phyloP scores from a whole-genome alignment of 768 basidiomycete genomes.

The Solioccasus polychromus region DNA sequence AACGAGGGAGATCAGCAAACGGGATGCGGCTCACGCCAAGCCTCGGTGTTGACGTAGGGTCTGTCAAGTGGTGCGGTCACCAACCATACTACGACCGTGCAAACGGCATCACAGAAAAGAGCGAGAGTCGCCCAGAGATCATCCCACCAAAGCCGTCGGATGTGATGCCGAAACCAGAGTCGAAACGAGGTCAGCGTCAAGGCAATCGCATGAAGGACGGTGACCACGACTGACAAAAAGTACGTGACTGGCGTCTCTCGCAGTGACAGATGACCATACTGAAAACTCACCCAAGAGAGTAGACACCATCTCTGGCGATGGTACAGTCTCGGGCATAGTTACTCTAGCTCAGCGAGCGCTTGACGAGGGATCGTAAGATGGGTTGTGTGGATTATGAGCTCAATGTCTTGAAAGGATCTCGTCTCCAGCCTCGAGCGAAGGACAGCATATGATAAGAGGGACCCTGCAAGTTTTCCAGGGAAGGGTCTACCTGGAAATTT shows the following conservation, averaged over 20 bases:
- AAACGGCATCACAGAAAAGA: constrained; percentile 7
- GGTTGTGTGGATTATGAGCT: background rate
- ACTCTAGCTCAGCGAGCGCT: background rate
- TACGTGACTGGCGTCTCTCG: background rate
- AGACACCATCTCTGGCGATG: constrained; percentile 15
- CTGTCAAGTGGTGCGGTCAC: constrained; percentile 27
- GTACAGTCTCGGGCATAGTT: constrained; percentile 2
- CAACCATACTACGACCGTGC: constrained; percentile 14
- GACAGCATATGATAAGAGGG: constrained; percentile 1
- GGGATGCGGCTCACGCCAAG: constrained; percentile 14
- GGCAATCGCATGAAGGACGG: constrained; percentile 19
- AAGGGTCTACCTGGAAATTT: background rate
- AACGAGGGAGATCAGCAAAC: background rate
- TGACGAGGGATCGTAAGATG: background rate
- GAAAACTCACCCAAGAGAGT: constrained; percentile 16
- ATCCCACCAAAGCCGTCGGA: constrained; percentile 29
- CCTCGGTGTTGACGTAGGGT: constrained; percentile 7
- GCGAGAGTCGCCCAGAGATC: constrained; percentile 25
- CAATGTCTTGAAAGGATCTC: background rate
- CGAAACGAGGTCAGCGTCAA: constrained; percentile 24
- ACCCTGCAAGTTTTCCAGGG: constrained; percentile 1
- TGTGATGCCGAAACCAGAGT: constrained; percentile 24
- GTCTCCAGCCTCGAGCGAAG: background rate
- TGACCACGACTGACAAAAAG: constrained; percentile 12
- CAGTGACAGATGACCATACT: background rate